A percentile compares a stretch with the other conserved stretches of the same genome.
Evolutionary conservation across 2,329 filamentous ascomycete species (phyloP).

Genomic region (Rhynchosporium graminicola): DNA sequence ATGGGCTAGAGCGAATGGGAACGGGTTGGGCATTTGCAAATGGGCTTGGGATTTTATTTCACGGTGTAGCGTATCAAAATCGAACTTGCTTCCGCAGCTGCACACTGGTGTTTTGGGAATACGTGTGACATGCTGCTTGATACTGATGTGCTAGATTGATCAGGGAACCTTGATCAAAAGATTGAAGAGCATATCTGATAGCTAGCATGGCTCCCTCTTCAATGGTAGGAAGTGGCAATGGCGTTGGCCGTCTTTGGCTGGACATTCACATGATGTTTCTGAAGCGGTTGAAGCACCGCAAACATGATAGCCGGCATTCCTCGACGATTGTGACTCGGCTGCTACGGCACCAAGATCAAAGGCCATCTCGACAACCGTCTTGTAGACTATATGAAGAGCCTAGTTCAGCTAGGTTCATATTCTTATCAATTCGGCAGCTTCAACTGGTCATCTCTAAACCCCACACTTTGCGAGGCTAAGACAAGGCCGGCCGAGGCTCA

Average conservation of each 20-base stretch:
- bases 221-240: too few relatives aligned
- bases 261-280: background rate
- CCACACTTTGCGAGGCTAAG: constrained; percentile 26
- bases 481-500: constrained; percentile 26
- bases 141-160: background rate
- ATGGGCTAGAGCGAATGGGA: constrained; percentile 34
- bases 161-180: too few relatives aligned
- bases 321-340: background rate
- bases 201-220: background rate
- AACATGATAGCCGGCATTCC: background rate
- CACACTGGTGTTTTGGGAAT: constrained; percentile 7
- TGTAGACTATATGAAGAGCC: background rate
- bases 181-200: background rate
- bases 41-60: constrained; percentile 37
- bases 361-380: background rate
- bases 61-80: constrained; percentile 42
- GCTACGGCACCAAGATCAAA: background rate
- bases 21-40: constrained; percentile 39
- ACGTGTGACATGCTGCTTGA: constrained; percentile 6
- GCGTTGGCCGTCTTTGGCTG: background rate
- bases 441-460: constrained; percentile 13
- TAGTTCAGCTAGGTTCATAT: background rate
- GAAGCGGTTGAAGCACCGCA: background rate
- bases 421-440: constrained; percentile 17
- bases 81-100: constrained; percentile 33